Evolutionary conservation across 805 yeast species (phyloP).

Genomic region (Limtongia smithiae): DNA sequence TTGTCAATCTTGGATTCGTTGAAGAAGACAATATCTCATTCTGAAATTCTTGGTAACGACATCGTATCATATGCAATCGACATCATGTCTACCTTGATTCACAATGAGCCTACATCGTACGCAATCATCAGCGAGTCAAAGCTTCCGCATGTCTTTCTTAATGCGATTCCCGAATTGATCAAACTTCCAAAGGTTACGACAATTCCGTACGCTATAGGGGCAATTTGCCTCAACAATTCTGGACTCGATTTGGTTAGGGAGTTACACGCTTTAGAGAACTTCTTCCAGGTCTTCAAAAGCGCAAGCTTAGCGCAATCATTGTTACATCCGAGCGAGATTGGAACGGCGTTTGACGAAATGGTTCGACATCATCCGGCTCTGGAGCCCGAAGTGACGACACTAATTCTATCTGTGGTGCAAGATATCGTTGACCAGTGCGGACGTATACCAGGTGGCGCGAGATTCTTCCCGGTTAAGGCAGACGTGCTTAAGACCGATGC

Average conservation of each 20-base stretch:
- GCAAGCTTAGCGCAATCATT: constrained; percentile 52
- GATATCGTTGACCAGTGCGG: constrained; percentile 13
- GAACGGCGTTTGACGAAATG: constrained; percentile 70
- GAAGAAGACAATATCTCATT: constrained; percentile 54
- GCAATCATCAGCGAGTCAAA: constrained; percentile 74
- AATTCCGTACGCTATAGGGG: constrained; percentile 74
- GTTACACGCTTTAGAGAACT: constrained; percentile 41
- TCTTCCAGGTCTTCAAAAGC: constrained; percentile 50
- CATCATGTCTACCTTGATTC: constrained; percentile 66
- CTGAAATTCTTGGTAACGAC: constrained; percentile 62
- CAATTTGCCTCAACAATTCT: constrained; percentile 70
- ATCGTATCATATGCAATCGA: constrained; percentile 59
- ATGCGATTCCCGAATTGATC: constrained; percentile 53
- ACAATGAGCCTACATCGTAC: constrained; percentile 88
- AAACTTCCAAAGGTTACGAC: constrained; percentile 51
- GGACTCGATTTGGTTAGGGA: constrained; percentile 59
- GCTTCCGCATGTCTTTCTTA: constrained; percentile 61
- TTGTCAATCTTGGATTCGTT: constrained; percentile 67
- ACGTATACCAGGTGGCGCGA: constrained; percentile 19
- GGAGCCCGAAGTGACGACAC: constrained; percentile 54
- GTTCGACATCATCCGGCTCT: constrained; percentile 78
- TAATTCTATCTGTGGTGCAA: constrained; percentile 29
- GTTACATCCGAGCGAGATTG: constrained; percentile 55
- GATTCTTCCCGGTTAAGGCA: constrained; percentile 24
- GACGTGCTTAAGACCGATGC: constrained; percentile 24